Conservation (phyloP, 768 basidiomycete species). For the Paxillus rubicundulus region DNA sequence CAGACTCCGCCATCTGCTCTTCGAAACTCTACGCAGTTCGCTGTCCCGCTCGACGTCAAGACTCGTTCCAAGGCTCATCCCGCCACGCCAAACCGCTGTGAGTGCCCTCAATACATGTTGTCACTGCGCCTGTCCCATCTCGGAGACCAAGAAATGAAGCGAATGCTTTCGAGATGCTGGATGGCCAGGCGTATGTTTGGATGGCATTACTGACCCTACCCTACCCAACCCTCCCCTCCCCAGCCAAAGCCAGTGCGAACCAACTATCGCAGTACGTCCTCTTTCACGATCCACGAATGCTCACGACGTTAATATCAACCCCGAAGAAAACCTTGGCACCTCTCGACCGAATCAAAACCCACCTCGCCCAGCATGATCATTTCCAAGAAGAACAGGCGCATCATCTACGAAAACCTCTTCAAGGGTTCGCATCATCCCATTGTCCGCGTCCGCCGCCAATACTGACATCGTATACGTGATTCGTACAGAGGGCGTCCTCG, state of each 20-base stretch:
- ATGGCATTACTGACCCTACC: constrained; percentile 33
- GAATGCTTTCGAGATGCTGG: constrained; percentile 26
- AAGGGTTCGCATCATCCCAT: constrained; percentile 65
- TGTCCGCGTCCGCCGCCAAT: not conserved
- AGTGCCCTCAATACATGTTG: constrained; percentile 16
- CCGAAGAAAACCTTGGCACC: constrained; percentile 15
- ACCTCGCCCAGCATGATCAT: constrained; percentile 81
- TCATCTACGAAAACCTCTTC: constrained; percentile 99
- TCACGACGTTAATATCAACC: not conserved
- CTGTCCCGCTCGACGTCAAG: constrained; percentile 39
- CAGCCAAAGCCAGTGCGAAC: constrained; percentile 37
- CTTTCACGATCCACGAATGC: not conserved
- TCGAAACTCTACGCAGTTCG: constrained; percentile 13
- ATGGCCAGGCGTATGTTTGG: constrained; percentile 26
- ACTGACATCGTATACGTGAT: constrained; percentile 1
- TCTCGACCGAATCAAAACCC: constrained; percentile 29
- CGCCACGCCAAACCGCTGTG: constrained; percentile 17
- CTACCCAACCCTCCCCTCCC: constrained; percentile 9
- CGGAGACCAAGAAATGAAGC: constrained; percentile 3
- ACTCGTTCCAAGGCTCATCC: constrained; percentile 29
- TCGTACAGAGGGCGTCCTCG: constrained; percentile 87
- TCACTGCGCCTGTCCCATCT: not conserved
- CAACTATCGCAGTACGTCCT: constrained; percentile 36
- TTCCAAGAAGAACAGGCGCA: constrained; percentile 89
- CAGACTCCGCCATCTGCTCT: constrained; percentile 21